Conservation (phyloP, 2,329 filamentous ascomycete species). For the Fusarium secorum region DNA sequence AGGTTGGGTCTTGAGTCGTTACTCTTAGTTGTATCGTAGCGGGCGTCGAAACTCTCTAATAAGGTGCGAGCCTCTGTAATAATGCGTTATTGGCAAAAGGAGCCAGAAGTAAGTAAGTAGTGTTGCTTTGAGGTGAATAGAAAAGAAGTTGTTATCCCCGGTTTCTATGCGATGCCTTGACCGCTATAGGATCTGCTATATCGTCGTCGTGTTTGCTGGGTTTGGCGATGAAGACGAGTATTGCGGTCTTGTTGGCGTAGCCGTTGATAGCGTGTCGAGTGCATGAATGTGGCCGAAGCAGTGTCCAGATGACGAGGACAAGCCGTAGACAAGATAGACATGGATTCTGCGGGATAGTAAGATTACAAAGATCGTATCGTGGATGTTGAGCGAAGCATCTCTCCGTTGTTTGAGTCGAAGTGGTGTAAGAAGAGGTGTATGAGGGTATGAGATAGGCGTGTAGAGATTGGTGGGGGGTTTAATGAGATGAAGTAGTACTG, state of each 20-base stretch:
- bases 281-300: conserved; percentile 21
- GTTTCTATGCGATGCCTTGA: conserved; percentile 4
- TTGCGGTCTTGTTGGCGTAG: conserved; percentile 25
- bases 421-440: neutral
- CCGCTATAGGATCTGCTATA: neutral
- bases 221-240: conserved; percentile 7
- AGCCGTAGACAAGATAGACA: conserved; percentile 28
- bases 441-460: neutral
- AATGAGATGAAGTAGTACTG: conserved; percentile 17
- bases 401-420: neutral
- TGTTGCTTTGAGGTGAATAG: neutral
- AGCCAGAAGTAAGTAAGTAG: neutral
- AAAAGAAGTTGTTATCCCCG: neutral
- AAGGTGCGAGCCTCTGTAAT: conserved; percentile 33
- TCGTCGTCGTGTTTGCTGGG: neutral
- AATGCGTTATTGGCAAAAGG: neutral
- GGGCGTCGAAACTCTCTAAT: conserved; percentile 37
- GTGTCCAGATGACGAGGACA: conserved; percentile 30
- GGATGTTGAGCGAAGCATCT: conserved; percentile 16
- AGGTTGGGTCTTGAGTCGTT: neutral
- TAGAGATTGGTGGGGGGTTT: conserved; percentile 9
- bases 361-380: conserved; percentile 20
- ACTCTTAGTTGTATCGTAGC: conserved; percentile 2
- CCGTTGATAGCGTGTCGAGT: conserved; percentile 32
- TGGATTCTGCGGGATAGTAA: conserved; percentile 28